These are phyloP conservation scores for Sindora glabra DNA, from an alignment of 306 rosid genomes.

Conservation along the genomic window DNA sequence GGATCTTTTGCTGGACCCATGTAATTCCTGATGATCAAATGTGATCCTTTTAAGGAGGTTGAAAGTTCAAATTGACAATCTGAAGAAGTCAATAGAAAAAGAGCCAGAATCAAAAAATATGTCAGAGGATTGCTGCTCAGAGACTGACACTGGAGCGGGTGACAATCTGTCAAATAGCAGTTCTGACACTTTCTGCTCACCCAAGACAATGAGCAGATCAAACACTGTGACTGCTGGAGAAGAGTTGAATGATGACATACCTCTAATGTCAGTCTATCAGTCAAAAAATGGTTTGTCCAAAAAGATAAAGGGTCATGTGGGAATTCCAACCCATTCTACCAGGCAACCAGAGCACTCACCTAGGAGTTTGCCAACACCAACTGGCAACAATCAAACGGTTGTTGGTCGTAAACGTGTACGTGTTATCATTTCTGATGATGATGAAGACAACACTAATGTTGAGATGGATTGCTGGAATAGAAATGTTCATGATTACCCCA, in stretches of 20 bases:
- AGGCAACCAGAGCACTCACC: conserved; percentile 30
- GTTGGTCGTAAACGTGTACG: conserved; percentile 57
- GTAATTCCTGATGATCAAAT: conserved; percentile 4
- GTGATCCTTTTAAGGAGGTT: conserved; percentile 51
- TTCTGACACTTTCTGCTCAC: conserved; percentile 34
- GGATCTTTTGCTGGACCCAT: conserved; percentile 4
- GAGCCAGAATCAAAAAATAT: conserved; percentile 26
- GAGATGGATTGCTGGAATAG: conserved; percentile 36
- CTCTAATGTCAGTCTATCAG: conserved; percentile 40
- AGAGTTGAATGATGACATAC: conserved; percentile 44
- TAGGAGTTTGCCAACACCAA: conserved; percentile 29
- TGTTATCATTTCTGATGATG: conserved; percentile 70
- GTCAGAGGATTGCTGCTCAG: conserved; percentile 64
- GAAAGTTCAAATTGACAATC: conserved; percentile 53
- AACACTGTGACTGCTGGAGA: conserved; percentile 25
- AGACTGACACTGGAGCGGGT: conserved; percentile 65
- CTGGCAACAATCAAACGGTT: conserved; percentile 27
- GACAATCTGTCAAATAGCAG: conserved; percentile 30
- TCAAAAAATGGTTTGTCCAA: conserved; percentile 35
- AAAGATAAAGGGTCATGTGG: conserved; percentile 23
- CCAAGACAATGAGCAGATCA: conserved; percentile 27
- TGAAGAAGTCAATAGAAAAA: conserved; percentile 34
- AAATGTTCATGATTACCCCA: conserved; percentile 17
- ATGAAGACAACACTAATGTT: conserved; percentile 46
- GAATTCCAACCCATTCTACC: conserved; percentile 19